Conservation (phyloP, 1,284 basidiomycete genomes). For the Irpex sp. region DNA sequence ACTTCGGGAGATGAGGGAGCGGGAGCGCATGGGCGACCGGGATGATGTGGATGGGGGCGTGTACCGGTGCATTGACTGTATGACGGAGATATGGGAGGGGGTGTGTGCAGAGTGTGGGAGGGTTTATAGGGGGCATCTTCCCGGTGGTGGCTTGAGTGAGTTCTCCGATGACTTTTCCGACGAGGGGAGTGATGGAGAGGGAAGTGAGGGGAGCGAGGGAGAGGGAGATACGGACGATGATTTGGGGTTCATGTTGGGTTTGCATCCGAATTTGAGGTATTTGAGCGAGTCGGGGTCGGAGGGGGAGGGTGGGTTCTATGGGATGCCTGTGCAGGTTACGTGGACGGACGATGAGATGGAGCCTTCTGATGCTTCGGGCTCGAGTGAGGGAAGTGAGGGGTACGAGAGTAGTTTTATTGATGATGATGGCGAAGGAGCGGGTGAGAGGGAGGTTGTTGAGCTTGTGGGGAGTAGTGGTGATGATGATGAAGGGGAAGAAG, state of each 20-base stretch:
- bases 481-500: too few relatives aligned
- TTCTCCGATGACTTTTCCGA: constrained; percentile 11
- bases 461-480: neutral
- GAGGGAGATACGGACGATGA: constrained; percentile 11
- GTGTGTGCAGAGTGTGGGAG: constrained; percentile 57
- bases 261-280: neutral
- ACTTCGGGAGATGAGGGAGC: too few relatives aligned
- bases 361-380: constrained; percentile 4
- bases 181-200: neutral
- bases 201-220: neutral
- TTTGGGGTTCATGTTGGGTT: constrained; percentile 18
- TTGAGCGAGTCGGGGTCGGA: constrained; percentile 19
- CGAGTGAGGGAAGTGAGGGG: neutral
- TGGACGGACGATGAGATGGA: constrained; percentile 4
- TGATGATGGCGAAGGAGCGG: constrained; percentile 40
- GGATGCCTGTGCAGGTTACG: constrained; percentile 6
- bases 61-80: constrained; percentile 69
- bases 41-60: constrained; percentile 70
- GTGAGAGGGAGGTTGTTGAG: constrained; percentile 9
- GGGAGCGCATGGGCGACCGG: constrained; percentile 41
- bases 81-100: constrained; percentile 71
- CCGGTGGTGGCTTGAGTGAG: neutral
- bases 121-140: constrained; percentile 48
- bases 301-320: constrained; percentile 18
- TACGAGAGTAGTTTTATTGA: constrained; percentile 35